Evolutionary conservation across 2,329 filamentous ascomycete species (phyloP), one percentile per base, ranked within the genome.

Genomic region (Paecilomyces niveus): DNA sequence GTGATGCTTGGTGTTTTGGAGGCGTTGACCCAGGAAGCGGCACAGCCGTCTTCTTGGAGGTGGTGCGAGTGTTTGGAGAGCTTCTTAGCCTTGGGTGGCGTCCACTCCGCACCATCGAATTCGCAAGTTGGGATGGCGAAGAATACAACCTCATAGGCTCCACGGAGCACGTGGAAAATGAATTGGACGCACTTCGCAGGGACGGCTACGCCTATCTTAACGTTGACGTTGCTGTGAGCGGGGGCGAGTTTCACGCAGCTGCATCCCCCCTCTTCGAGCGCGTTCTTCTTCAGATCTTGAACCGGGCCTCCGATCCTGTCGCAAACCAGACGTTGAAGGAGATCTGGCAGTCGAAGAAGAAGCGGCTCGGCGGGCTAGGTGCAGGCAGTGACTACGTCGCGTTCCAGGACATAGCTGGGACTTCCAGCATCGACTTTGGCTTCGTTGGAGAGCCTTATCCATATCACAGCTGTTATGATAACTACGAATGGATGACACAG

Each of bases 81-180:
- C 82, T 97, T 15, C 80, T 87, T 22, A 75, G 81, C 15, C 84
- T 86, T 58, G 93, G 92, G 56, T 99, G 94, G 94, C 84, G 89
- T 26, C 94, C 94, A 1, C 80, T 96, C 15, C 88, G 94, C n/a
- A 95, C 91, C 3, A 96, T 99, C 63, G 89, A 96, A 72, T 97
- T 99, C 73, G 92, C 92, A 69, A 96, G 90, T 33, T 99, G 94
- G 94, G 94, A 99, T 72, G 94, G 85, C 3, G 88, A 88, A 65
- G 91, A 93, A 73, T 97, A 96, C 78, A 97, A 97, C 73, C 78
- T 94, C 53, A 89, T 96, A 59, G 94, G 94, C 8, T 96, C 91
- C 10, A 97, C 94, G 1, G 94, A 99, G 72, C 93, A 89, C 68
- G 94, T 99, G 53, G 94, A 99, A 76, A 88, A 89, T 53, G 87